Conservation (phyloP, 345 rosid species). For the Limnanthes douglasii region DNA sequence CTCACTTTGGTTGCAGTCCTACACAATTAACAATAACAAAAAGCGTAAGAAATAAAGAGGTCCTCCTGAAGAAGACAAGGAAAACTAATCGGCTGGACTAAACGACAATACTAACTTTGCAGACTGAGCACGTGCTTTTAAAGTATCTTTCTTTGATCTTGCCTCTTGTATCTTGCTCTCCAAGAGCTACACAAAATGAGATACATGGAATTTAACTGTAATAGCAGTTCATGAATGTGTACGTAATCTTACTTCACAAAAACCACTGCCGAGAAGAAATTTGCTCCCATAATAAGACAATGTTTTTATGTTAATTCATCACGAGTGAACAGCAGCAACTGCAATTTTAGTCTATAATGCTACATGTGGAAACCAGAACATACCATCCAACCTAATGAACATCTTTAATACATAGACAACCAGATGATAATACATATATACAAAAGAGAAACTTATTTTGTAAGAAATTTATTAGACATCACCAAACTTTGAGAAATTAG, state of each 20-base stretch:
- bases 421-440: too few relatives aligned
- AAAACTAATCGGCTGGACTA: conserved; percentile 4
- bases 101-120: conserved; percentile 38
- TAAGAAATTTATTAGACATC: too few relatives aligned
- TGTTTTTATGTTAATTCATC: background rate
- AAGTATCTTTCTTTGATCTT: conserved; percentile 62
- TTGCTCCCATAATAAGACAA: background rate
- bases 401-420: too few relatives aligned
- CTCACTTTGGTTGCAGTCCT: conserved; percentile 72
- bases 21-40: conserved; percentile 4
- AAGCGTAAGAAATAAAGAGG: conserved; percentile 1
- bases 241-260: conserved; percentile 2
- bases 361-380: too few relatives aligned
- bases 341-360: too few relatives aligned
- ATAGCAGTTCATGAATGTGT: conserved; percentile 7
- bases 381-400: too few relatives aligned
- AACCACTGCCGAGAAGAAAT: background rate
- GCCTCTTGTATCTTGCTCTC: conserved; percentile 93
- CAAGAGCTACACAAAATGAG: conserved; percentile 35
- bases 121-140: conserved; percentile 78
- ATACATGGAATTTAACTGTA: conserved; percentile 10
- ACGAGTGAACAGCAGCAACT: too few relatives aligned
- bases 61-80: background rate
- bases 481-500: too few relatives aligned
- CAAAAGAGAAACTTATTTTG: too few relatives aligned